Percentiles rank a stretch among this genome's conserved stretches.
These are phyloP conservation scores for Pezicula neosporulosa DNA, from an alignment of 2,329 filamentous ascomycete genomes.

Conservation along the genomic window DNA sequence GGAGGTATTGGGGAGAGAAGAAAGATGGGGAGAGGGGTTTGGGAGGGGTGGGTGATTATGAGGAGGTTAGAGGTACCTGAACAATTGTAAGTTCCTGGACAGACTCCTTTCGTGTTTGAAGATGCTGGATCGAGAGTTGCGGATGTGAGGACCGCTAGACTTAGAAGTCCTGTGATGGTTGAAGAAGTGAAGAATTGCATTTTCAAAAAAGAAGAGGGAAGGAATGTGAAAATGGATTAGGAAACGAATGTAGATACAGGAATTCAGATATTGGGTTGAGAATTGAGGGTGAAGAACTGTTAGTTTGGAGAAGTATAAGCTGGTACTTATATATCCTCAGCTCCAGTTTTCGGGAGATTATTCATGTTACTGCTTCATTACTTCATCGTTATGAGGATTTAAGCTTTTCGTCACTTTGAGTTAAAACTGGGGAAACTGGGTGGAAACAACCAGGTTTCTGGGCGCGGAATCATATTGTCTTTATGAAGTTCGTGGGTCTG, in stretches of 20 bases:
- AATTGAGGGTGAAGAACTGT: no score
- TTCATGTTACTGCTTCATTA: no score
- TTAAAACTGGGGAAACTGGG: no score
- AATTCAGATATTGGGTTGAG: neutral
- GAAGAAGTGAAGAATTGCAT: neutral
- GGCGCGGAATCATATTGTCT: no score
- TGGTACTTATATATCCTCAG: no score
- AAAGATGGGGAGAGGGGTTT: no score
- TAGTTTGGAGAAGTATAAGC: no score
- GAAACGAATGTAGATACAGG: neutral
- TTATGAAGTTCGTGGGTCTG: no score
- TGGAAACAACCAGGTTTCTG: no score
- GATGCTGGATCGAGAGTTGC: constrained; percentile 30
- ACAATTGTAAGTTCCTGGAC: constrained; percentile 26
- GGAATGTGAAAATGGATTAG: neutral
- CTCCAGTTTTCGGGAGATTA: no score
- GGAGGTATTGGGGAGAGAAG: neutral
- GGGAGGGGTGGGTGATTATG: neutral
- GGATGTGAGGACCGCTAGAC: neutral
- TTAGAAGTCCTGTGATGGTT: neutral
- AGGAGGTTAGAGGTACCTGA: constrained; percentile 14
- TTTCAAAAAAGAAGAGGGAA: neutral
- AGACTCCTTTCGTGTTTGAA: constrained; percentile 34
- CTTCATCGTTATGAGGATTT: no score
- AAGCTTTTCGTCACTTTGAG: no score